A percentile compares a stretch with the other conserved stretches of the same genome.
Conservation (phyloP, 1,284 basidiomycete species). For the Cryptococcus sp. region DNA sequence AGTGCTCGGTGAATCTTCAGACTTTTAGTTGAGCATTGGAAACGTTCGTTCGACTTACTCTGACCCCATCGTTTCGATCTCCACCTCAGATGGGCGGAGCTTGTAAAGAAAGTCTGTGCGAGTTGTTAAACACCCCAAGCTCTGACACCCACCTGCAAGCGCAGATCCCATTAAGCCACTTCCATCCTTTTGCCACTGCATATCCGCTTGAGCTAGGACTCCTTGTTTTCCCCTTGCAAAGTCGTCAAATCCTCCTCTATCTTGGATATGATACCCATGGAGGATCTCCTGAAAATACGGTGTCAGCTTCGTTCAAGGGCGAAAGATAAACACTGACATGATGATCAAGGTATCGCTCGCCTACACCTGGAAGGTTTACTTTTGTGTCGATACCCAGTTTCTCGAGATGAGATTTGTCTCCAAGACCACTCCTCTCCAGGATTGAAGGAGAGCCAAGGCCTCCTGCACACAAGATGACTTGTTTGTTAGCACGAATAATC, state of each 20-base stretch:
- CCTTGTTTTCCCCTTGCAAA: background rate
- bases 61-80: too few relatives aligned
- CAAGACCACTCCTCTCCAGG: conserved; percentile 38
- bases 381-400: background rate
- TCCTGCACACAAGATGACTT: conserved; percentile 40
- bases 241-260: background rate
- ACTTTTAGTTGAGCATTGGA: too few relatives aligned
- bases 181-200: background rate
- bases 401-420: background rate
- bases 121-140: too few relatives aligned
- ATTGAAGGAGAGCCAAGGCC: conserved; percentile 40
- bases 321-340: background rate
- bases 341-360: conserved; percentile 6
- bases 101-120: too few relatives aligned
- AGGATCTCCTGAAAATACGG: background rate
- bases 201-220: background rate
- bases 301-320: too few relatives aligned
- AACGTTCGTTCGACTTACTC: too few relatives aligned
- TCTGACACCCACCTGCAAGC: too few relatives aligned
- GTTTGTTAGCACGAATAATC: conserved; percentile 20
- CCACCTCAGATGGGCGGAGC: too few relatives aligned
- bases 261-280: background rate
- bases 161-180: background rate
- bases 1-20: too few relatives aligned
- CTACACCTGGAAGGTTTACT: conserved; percentile 11